Percentiles rank a stretch among this genome's conserved stretches.
These are phyloP conservation scores for Stachybotrys echinatus DNA, from an alignment of 2,329 filamentous ascomycete species.

Conservation along the genomic window DNA sequence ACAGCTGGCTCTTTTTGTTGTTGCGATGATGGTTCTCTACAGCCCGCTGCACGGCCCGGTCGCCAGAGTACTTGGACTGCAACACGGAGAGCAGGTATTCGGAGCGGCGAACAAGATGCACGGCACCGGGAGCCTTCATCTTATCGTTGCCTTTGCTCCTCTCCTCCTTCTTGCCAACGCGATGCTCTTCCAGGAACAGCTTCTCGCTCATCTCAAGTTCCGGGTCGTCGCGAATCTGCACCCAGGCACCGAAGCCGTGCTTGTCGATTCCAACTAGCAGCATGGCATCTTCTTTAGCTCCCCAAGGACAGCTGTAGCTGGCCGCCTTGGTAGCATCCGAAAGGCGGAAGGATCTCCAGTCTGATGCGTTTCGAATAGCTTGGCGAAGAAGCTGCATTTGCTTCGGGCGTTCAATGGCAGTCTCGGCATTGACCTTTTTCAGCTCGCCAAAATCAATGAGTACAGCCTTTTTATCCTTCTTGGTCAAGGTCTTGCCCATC, in stretches of 20 bases:
- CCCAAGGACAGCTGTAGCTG: slow-evolving; percentile 89
- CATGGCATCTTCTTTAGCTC: slow-evolving; percentile 93
- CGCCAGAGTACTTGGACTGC: slow-evolving; percentile 75
- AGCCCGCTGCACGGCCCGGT: slow-evolving; percentile 68
- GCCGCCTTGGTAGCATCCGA: slow-evolving; percentile 89
- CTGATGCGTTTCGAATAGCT: slow-evolving; percentile 59
- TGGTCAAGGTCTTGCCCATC: slow-evolving; percentile 75
- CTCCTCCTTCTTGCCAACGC: slow-evolving; percentile 96
- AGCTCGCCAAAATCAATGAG: slow-evolving; percentile 91
- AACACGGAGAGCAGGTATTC: slow-evolving; percentile 95
- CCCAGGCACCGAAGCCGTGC: slow-evolving; percentile 95
- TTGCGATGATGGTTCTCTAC: slow-evolving; percentile 93
- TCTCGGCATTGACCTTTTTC: slow-evolving; percentile 94
- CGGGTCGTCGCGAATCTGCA: slow-evolving; percentile 84
- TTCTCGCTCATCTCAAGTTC: slow-evolving; percentile 85
- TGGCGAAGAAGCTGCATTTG: slow-evolving; percentile 82
- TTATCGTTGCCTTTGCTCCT: slow-evolving; percentile 71
- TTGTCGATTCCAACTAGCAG: slow-evolving; percentile 87
- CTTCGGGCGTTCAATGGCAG: slow-evolving; percentile 82
- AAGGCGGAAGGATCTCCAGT: slow-evolving; percentile 78
- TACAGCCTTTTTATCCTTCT: slow-evolving; percentile 97
- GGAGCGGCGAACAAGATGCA: slow-evolving; percentile 89
- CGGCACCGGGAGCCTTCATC: slow-evolving; percentile 91
- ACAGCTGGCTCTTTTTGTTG: slow-evolving; percentile 67
- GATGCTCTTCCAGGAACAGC: slow-evolving; percentile 93